These are phyloP conservation scores for Aspergillus cavernicola DNA, from an alignment of 495 filamentous ascomycete genomes.

Conservation along the genomic window DNA sequence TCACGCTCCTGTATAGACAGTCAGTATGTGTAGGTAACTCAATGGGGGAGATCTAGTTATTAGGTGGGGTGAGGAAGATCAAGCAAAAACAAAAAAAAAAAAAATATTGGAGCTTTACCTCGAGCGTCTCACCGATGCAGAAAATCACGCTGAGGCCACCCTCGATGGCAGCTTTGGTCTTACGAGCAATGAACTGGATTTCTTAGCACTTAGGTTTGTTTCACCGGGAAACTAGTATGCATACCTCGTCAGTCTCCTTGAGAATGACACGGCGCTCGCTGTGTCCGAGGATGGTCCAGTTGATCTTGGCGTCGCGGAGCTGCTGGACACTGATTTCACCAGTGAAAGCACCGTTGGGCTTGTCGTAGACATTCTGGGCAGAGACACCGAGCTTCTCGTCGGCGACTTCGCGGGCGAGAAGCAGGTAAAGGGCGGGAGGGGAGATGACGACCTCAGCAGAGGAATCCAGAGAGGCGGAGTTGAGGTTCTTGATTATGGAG, in stretches of 20 bases:
- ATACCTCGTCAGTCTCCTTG: conserved; percentile 71
- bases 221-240: conserved; percentile 9
- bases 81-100: conserved; percentile 19
- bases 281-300: conserved; percentile 90
- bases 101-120: no score
- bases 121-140: conserved; percentile 92
- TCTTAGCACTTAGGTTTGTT: conserved; percentile 10
- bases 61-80: conserved; percentile 14
- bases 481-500: conserved; percentile 82
- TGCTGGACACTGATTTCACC: conserved; percentile 92
- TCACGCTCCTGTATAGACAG: conserved; percentile 65
- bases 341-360: conserved; percentile 94
- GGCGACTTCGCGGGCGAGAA: conserved; percentile 72
- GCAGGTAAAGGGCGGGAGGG: conserved; percentile 85
- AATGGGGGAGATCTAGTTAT: neutral
- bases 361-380: conserved; percentile 94
- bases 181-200: conserved; percentile 71
- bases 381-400: conserved; percentile 70
- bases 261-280: conserved; percentile 86
- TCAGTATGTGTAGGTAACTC: conserved; percentile 8
- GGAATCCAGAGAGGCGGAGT: conserved; percentile 59
- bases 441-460: conserved; percentile 82
- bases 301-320: conserved; percentile 79
- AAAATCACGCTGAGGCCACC: conserved; percentile 87
- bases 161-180: conserved; percentile 86